Conservation (phyloP, 2,329 filamentous ascomycete species). For the Curvularia sp. region DNA sequence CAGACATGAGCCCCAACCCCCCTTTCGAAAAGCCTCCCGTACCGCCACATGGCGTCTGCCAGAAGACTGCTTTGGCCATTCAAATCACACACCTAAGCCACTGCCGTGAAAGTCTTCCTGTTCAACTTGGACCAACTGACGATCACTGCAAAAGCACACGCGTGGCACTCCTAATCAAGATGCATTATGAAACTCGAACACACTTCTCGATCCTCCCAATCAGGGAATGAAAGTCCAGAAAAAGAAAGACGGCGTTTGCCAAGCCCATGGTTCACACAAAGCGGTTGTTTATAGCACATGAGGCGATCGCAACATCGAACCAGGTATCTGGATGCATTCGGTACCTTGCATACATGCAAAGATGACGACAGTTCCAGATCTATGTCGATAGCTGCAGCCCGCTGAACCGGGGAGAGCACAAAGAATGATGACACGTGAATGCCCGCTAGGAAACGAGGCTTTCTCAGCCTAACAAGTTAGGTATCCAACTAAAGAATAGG, state of each 20-base stretch:
- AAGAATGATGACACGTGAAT: background rate
- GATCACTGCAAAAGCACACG: background rate
- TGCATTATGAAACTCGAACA: background rate
- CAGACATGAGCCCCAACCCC: background rate
- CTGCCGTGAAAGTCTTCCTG: background rate
- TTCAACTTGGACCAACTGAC: background rate
- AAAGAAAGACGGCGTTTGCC: slow-evolving; percentile 4
- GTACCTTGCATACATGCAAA: slow-evolving; percentile 5
- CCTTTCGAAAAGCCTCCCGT: background rate
- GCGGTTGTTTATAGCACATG: background rate
- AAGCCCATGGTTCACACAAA: slow-evolving; percentile 15
- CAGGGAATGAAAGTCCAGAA: background rate
- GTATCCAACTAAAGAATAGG: background rate
- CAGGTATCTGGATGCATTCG: background rate
- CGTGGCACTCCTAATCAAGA: background rate
- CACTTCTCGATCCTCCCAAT: background rate
- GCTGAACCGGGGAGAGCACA: background rate
- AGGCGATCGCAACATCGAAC: background rate
- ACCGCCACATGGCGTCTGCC: background rate
- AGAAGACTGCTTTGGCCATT: background rate
- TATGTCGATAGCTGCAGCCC: background rate
- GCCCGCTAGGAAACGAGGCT: background rate
- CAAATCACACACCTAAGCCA: background rate
- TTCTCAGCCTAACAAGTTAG: background rate
- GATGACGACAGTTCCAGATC: background rate